Evolutionary conservation across 345 rosid genomes (phyloP), one percentile per base, ranked within the genome.

Genomic region (Crucihimalaya himalaica): DNA sequence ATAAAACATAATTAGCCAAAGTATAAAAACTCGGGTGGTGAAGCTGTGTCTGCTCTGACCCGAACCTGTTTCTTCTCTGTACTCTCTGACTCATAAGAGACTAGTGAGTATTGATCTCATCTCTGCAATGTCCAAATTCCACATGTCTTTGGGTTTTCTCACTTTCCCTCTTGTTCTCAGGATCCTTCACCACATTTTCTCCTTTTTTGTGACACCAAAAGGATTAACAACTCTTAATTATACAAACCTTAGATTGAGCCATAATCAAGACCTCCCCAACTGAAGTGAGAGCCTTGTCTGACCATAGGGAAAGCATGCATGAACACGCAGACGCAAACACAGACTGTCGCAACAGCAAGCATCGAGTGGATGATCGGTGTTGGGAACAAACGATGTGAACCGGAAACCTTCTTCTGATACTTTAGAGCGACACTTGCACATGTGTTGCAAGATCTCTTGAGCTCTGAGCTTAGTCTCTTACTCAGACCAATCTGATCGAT

Each of bases 311-410:
- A 78, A 2, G 90, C 91, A 8, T 95, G 88, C 80, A 86, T 51
- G 72, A 88, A 88, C 32, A 92, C 79, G 71, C 98, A 92, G 28
- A 92, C 98, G 46, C 98, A 92, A 59, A 90, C 96, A 29, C 98
- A 92, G 31, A 92, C 96, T 0, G 96, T 93, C 0, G 95, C 98
- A 74, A 90, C 81, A 51, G 93, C 85, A 21, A 92, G 89, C 92
- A 92, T 84, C 1, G 96, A 88, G 66, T 90, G 90, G 25, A 88
- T 71, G 48, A 82, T 83, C 0, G 96, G 94, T 12, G 88, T 88
- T 59, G 86, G 91, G 79, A 90, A 89, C 74, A 92, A 54, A 48
- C 92, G 88, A 0, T 54, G 86, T 21, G 91, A 75, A 12, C 88
- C 84, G 0, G 77, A 77, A 32, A 77, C 66, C 60, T 66, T 84